Conservation (phyloP, 441 rosid genomes). For the Adansonia grandidieri region DNA sequence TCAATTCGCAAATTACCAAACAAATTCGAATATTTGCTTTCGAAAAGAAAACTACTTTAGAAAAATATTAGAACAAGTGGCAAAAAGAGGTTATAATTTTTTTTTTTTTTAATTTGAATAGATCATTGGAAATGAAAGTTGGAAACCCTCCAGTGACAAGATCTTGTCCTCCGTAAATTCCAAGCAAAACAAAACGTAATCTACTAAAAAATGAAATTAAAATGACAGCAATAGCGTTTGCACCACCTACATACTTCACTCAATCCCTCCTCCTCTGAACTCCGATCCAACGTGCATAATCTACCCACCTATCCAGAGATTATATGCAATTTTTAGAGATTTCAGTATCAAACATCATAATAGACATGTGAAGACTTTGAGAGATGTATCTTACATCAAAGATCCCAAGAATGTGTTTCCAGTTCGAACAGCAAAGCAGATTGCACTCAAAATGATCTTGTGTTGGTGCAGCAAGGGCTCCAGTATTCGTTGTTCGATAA, state of each 20-base stretch:
- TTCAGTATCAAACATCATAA: not conserved
- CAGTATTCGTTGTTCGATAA: slow-evolving; percentile 63
- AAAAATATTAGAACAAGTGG: not conserved
- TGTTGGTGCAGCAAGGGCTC: slow-evolving; percentile 62
- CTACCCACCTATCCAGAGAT: slow-evolving; percentile 61
- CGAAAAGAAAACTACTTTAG: not conserved
- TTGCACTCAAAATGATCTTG: slow-evolving; percentile 53
- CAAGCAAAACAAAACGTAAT: not conserved
- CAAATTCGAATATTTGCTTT: not conserved
- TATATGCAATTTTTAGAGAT: not conserved
- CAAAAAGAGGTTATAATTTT: not conserved
- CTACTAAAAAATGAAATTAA: not conserved
- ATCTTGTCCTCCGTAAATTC: not conserved
- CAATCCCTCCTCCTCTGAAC: slow-evolving; percentile 53
- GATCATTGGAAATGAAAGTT: slow-evolving; percentile 6
- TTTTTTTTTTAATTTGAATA: not conserved
- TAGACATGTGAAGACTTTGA: not conserved
- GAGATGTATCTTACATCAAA: slow-evolving; percentile 52
- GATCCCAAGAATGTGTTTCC: slow-evolving; percentile 79
- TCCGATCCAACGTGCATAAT: slow-evolving; percentile 65
- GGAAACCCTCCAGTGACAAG: not conserved
- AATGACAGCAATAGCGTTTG: not conserved
- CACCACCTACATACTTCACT: slow-evolving; percentile 14
- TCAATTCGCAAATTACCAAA: not conserved
- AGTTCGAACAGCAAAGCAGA: slow-evolving; percentile 68